A percentile compares a stretch with the other conserved stretches of the same genome.
Conservation (phyloP, 352 stramenopile genomes). For the Globisporangium paroecandrum region DNA sequence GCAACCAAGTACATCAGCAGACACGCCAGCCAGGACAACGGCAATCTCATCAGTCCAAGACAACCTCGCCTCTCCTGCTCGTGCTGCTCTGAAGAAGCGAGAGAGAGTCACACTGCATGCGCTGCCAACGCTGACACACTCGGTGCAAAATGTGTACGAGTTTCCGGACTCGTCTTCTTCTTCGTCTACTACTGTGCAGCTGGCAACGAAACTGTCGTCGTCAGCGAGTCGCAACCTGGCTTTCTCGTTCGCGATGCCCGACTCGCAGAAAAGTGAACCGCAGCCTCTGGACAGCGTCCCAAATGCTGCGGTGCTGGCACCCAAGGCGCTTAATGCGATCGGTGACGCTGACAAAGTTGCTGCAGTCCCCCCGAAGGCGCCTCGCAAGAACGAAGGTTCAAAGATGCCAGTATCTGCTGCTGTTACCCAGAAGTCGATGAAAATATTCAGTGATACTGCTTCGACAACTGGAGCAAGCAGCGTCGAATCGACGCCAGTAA, state of each 20-base stretch:
- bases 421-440: not conserved
- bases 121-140: constrained; percentile 19
- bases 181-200: constrained; percentile 10
- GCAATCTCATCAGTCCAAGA: constrained; percentile 8
- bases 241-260: constrained; percentile 58
- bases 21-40: not conserved
- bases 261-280: constrained; percentile 54
- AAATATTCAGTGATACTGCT: not conserved
- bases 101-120: constrained; percentile 19
- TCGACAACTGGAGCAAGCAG: constrained; percentile 15
- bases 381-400: constrained; percentile 1
- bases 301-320: constrained; percentile 25
- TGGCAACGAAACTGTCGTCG: constrained; percentile 16
- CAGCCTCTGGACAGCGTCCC: constrained; percentile 34
- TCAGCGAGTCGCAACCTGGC: constrained; percentile 52
- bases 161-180: constrained; percentile 15
- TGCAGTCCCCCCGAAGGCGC: not conserved
- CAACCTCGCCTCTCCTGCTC: constrained; percentile 10
- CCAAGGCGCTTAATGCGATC: constrained; percentile 25
- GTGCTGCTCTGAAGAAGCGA: constrained; percentile 27
- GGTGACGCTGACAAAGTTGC: constrained; percentile 16
- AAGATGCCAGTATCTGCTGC: not conserved
- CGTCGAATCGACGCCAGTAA: constrained; percentile 17
- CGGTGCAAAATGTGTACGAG: constrained; percentile 36
- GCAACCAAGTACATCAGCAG: constrained; percentile 24